Base-by-base conservation (phyloP, 2,329 filamentous ascomycete species). In the Bipolaris victoriae region DNA sequence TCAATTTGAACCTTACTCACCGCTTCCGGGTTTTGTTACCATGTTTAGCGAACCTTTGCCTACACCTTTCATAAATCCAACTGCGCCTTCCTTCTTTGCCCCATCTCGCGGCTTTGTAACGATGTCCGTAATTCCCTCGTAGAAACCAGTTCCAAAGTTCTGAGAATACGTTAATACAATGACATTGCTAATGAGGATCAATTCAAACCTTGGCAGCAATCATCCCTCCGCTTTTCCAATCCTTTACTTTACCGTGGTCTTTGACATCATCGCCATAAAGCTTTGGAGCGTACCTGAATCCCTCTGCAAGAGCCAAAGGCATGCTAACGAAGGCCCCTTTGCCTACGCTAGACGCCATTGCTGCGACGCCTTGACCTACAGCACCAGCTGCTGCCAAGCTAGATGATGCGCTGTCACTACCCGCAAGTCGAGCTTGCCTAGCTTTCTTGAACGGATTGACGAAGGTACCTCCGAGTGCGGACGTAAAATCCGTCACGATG, bases 231-330 rank as follows among this genome's bases (percentile, higher is more conserved):
- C 65, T 73, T 40, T 75, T 74, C 66, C 71, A 75, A 36, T 76
- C 71, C 2, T 59, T 69, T 1, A 79, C 68, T 4, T 69, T 58
- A 0, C 70, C 70, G 33, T 77, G 67, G 3, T 76, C 64, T 29
- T 29, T 13, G 1, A 74, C 65, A 15, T 74, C 62, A 26, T 78
- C 76, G 1, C 77, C 76, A 49, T 77, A 79, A 2, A 79, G 52
- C n/a, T 58, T 69, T 0, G 78, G 78, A 0, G 74, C 61, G 2
- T 69, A 67, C 18, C 71, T 69, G 6, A 79, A 57, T 0, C 77
- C 77, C 44, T 79, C 74, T 0, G 76, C 60, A 5, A 72, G 52
- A 3, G 78, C 77, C 1, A 75, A 60, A 0, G 77, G 77, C n/a
- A 79, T 58, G 41, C 78, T 75, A 2, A 79, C 69, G 1, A 75